Evolutionary conservation across 768 basidiomycete genomes (phyloP), one percentile per base, ranked within the genome.

Genomic region (Russula ochroleuca): DNA sequence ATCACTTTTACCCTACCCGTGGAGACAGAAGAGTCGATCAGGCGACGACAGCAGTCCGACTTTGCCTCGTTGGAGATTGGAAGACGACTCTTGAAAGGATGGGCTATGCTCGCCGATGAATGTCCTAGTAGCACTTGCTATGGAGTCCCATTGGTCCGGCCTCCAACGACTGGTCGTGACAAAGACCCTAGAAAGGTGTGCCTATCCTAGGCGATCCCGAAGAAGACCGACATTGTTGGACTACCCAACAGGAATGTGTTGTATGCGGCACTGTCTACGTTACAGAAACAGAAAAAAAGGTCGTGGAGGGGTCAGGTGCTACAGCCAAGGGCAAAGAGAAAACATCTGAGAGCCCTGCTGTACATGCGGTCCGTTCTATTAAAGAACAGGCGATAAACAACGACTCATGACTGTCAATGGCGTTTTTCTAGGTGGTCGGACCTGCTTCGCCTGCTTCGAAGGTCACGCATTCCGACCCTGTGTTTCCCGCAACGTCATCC

Each of bases 41-140:
- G 82, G 40, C 81, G 92, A 35, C 83, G 92, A 58, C 84, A 86
- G 63, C 92, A 94, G 73, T 91, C 90, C 2, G 92, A 94, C 72
- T 76, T 73, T 45, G 92, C 93, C 17, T 90, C 91, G 3, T 75
- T 85, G 56, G 88, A 88, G 70, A 90, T 94, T 35, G 93, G 89
- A 49, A 86, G 83, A 66, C 81, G 85, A 28, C 77, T 94, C 63
- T 75, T 94, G 51, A 85, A 84, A 69, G 92, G 89, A 45, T 94
- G 90, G 90, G 85, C 92, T 0, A 90, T 94, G 88, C 78, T 94
- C n/a, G 90, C 81, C 25, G 90, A 94, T 41, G 90, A 92, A 75
- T 94, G 93, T 70, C 83, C 84, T 0, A 87, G 83, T 68, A 67
- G 71, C 5, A 72, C 75, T 25, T 94, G 93, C 70, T 87, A 84